Percentiles rank a stretch among this genome's conserved stretches.
These are phyloP conservation scores for Lactarius sanguifluus DNA, from an alignment of 768 basidiomycete genomes.

Conservation along the genomic window DNA sequence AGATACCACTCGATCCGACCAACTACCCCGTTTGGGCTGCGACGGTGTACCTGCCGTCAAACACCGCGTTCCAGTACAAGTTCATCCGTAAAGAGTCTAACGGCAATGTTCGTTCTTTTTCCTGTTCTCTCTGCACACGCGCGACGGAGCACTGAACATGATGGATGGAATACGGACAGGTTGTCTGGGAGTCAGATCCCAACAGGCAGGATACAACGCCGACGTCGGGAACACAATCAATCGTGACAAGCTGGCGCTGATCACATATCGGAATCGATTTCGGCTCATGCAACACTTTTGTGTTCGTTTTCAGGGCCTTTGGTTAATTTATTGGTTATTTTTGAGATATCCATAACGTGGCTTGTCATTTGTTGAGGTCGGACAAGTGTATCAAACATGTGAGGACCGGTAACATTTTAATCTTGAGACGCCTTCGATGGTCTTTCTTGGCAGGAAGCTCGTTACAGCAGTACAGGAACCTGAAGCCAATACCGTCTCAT, in stretches of 20 bases:
- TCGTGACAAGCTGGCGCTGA: conserved; percentile 49
- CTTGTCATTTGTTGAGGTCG: neutral
- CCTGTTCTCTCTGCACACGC: neutral
- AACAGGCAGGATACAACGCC: conserved; percentile 50
- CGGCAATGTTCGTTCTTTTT: conserved; percentile 44
- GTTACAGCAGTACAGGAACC: too few relatives aligned
- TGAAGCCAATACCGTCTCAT: too few relatives aligned
- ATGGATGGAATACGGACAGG: conserved; percentile 6
- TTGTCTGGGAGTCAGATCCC: conserved; percentile 64
- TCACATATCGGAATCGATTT: neutral
- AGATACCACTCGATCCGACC: conserved; percentile 54
- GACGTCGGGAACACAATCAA: conserved; percentile 34
- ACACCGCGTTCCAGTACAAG: conserved; percentile 56
- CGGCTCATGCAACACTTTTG: neutral
- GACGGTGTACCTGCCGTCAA: conserved; percentile 49
- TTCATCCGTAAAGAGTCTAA: conserved; percentile 56
- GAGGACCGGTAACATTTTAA: neutral
- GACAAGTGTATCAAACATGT: neutral
- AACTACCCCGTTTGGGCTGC: conserved; percentile 56
- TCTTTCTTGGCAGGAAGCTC: neutral
- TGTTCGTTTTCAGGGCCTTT: neutral
- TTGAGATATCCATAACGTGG: neutral
- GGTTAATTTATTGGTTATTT: neutral
- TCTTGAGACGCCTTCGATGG: neutral
- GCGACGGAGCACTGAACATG: conserved; percentile 32